Base-by-base conservation (phyloP, 805 yeast species). In the Yamadazyma ubonensis region DNA sequence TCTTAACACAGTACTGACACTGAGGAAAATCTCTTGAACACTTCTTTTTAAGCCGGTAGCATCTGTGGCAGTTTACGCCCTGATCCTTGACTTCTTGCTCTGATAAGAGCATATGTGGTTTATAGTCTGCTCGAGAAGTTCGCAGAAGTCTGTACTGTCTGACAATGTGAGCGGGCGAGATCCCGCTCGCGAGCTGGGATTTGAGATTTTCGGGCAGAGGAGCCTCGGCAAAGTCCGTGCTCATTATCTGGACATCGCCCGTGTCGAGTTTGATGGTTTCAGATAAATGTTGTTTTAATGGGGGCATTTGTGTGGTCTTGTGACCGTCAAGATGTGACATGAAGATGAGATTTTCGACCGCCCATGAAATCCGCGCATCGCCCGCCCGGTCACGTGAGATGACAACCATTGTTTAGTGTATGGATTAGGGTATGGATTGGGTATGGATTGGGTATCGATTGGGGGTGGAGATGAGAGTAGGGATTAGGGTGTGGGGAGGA, bases 1-100 rank as follows among this genome's bases (percentile, higher is more conserved):
- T 52, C 40, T 61, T 61, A n/a, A 33, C 38, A 45, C 75, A 69
- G 46, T 65, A 59, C 29, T 54, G 49, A 38, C 75, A 69, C 38
- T 47, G 51, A 7, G 74, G 73, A 39, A 59, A 61, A 23, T 55
- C 57, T 36, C 72, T 53, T 33, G 60, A 56, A 45, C 73, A 69
- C 49, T 67, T 66, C 48, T 69, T 69, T 55, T 69, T 69, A 41
- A 69, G 55, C 27, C 67, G 52, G 43, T 69, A 67, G 23, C 51
- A 47, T 21, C 51, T 26, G 21, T 47, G 51, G 30, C 51, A 47
- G 25, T 44, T 47, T 8, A 23, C 22, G 5, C 16, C 18, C 6
- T 19, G 27, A 9, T n/a, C 5, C 7, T 14, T 27, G 29, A n/a
- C 22, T 9, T 22, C 35, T 9, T 4, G 7, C 3, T 17, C 21